Base-by-base conservation (phyloP, 2,329 filamentous ascomycete species). In the Ophiostoma ips region DNA sequence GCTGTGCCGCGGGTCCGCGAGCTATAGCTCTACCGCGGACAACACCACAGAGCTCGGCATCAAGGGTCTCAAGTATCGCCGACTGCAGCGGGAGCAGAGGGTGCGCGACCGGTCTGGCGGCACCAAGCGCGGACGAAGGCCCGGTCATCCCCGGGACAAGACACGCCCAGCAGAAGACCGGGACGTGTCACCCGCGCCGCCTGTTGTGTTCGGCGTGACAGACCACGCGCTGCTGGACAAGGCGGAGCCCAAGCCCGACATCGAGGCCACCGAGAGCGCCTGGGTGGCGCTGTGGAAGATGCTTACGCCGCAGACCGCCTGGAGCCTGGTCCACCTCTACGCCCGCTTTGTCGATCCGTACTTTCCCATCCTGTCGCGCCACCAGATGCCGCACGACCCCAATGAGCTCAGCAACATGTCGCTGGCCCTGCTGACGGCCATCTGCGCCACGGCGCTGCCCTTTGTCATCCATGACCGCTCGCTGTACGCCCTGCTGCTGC, bases 301-400 rank as follows among this genome's bases (percentile, higher is more conserved):
- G 50, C 57, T 66, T 3, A 55, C 54, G 38, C 53, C 61, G 8
- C 55, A 59, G 7, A 58, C 60, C 13, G 65, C 66, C 28, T 61
- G 64, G 44, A 57, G 66, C 45, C 59, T 70, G 7, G 61, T 70
- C 28, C 59, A 60, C 13, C 59, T 70, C 12, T 66, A 67, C 57
- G 64, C 66, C 52, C 62, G 61, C 55, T 69, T 68, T 55, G 64
- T 70, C 47, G 64, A 69, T 45, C 68, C 68, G 13, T 69, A 68
- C 56, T 69, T 69, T 54, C 67, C 68, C 5, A 62, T 70, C 12
- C 51, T 69, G 12, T 64, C 61, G n/a, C 59, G 63, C 49, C 62
- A 61, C 47, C 61, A 64, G 55, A 56, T 61, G 35, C 63, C 58
- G 58, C n/a, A n/a, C n/a, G n/a, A n/a, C 19, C 61, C 60, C 1